Evolutionary conservation across 2,329 filamentous ascomycete species (phyloP), one percentile per base, ranked within the genome.

Genomic region (Talaromyces pinophilus): DNA sequence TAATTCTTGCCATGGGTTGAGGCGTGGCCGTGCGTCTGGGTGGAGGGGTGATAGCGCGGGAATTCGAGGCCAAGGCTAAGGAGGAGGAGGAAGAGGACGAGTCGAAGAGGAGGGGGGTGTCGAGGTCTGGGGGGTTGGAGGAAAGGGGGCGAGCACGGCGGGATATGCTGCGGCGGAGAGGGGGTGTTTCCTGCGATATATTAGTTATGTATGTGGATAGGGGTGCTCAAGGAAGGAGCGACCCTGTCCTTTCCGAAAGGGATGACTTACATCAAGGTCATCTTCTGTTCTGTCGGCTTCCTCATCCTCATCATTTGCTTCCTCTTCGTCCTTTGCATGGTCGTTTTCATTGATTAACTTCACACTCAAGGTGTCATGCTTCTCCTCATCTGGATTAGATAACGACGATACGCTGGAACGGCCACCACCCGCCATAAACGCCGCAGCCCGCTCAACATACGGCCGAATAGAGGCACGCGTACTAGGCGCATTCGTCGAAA

Each of bases 391-490:
- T 15, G 25, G 42, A 30, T 62, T 42, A 35, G 44, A 59, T 5
- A 19, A 44, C 15, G 54, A 40, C 8, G 62, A 42, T 22, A 17
- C 15, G 40, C 44, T 46, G 38, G 6, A 50, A 28, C 15, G n/a
- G 17, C 8, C 61, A 22, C n/a, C 62, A 30, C 40, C 42, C 25
- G 55, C 62, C 62, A 67, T 67, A 42, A 67, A 67, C 10, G 62
- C 65, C 40, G 62, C 57, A 2, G 59, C 62, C 22, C 50, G 57
- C 30, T 63, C 44, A 17, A 63, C 62, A 57, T 62, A 67, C 19
- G 65, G 65, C 33, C 65, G 62, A 30, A 67, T 67, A 22, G 65
- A 67, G 19, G 65, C 60, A 28, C 65, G 62, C 8, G 62, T 67
- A 38, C 65, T 67, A 15, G 65, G 65, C n/a, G 65, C 65, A 48